Evolutionary conservation across 2,329 filamentous ascomycete species (phyloP).

Genomic region (Beauveria pseudobassiana): DNA sequence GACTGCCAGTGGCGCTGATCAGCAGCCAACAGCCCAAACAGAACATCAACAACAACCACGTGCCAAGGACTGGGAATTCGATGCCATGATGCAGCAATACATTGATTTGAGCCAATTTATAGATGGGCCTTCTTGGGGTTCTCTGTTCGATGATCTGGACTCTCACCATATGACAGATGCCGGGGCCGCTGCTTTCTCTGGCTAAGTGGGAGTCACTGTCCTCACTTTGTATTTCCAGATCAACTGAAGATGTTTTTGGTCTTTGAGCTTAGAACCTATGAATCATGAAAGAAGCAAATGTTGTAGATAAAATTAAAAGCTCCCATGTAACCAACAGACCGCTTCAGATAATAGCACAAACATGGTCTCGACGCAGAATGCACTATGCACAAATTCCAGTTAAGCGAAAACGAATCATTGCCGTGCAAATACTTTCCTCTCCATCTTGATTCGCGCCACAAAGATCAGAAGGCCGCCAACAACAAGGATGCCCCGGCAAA

Average conservation of each 20-base stretch:
- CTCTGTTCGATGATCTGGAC: conserved; percentile 1
- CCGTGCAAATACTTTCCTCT: not conserved
- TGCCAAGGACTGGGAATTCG: conserved; percentile 1
- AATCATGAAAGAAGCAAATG: too few species aligned
- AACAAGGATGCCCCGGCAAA: not conserved
- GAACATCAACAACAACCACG: not conserved
- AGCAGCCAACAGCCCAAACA: not conserved
- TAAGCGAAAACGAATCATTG: not conserved
- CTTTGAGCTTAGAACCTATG: too few species aligned
- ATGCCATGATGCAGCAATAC: conserved; percentile 2
- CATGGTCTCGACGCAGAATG: not conserved
- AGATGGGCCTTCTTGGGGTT: not conserved
- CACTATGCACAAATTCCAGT: not conserved
- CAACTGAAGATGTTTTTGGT: too few species aligned
- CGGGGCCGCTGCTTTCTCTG: not conserved
- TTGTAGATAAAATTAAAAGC: too few species aligned
- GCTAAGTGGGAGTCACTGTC: not conserved
- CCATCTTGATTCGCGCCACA: not conserved
- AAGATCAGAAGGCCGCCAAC: not conserved
- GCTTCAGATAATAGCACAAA: not conserved
- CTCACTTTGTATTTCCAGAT: too few species aligned
- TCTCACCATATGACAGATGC: not conserved
- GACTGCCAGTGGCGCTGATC: not conserved
- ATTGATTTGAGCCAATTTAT: not conserved
- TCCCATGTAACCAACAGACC: too few species aligned